A percentile compares a stretch with the other conserved stretches of the same genome.
phyloP scores from a whole-genome alignment of 2,329 filamentous ascomycete species.

The Gremmenia infestans region DNA sequence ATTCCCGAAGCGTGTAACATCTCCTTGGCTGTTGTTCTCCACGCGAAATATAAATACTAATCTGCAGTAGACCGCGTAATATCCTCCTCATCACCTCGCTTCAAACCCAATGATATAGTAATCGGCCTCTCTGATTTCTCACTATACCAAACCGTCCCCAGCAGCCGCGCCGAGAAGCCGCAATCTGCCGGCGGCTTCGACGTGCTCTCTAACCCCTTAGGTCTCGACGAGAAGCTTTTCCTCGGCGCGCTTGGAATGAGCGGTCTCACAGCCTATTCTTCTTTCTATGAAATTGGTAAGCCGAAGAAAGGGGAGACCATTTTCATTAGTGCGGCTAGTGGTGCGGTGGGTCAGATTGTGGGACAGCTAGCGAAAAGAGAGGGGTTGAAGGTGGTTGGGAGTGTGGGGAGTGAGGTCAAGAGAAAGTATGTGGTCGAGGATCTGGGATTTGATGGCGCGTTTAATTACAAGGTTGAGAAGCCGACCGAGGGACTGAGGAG shows the following conservation, averaged over 20 bases:
- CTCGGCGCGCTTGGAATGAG: constrained; percentile 73
- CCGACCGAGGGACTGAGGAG: constrained; percentile 56
- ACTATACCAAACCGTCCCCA: constrained; percentile 60
- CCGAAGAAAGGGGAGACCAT: constrained; percentile 67
- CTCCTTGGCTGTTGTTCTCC: no score
- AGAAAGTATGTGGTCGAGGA: constrained; percentile 67
- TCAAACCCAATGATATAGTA: constrained; percentile 51
- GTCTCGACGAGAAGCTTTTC: constrained; percentile 61
- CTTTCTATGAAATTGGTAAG: constrained; percentile 68
- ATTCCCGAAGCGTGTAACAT: no score
- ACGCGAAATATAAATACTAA: no score
- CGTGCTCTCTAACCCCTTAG: constrained; percentile 63
- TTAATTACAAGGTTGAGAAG: constrained; percentile 76
- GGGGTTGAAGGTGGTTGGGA: constrained; percentile 66
- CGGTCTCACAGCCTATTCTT: constrained; percentile 64
- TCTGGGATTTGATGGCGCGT: constrained; percentile 65
- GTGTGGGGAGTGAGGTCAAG: constrained; percentile 70
- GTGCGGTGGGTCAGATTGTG: constrained; percentile 68
- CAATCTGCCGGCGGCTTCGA: constrained; percentile 36
- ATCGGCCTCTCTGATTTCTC: constrained; percentile 60
- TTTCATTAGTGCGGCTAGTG: constrained; percentile 66
- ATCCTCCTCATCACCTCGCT: constrained; percentile 34
- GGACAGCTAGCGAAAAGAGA: constrained; percentile 67
- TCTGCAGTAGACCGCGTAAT: not conserved
- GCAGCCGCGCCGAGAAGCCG: constrained; percentile 29